Base-by-base conservation (phyloP, 1,284 basidiomycete genomes). In the Athelia psychrophila region DNA sequence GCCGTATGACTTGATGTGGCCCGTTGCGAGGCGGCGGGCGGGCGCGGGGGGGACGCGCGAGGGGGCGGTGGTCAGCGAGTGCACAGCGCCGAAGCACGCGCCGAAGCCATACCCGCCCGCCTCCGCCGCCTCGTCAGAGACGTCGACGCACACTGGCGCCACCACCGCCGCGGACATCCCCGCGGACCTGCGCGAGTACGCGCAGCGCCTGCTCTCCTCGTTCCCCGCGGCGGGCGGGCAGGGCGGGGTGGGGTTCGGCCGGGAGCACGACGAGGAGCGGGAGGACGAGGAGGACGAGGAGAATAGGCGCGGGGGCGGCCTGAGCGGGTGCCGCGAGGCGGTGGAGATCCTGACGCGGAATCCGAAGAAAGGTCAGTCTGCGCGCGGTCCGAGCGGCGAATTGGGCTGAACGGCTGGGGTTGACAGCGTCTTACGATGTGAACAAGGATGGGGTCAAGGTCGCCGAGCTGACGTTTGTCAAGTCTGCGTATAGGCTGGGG, bases 381-480 rank as follows among this genome's bases (percentile, higher is more conserved):
- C 51, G 6, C 38, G 6, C 38, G 38, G 5, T 42, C 16, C 38
- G 38, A 16, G 38, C 20, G 6, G n/a, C 16, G 38, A 6, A n/a
- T 9, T 6, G 20, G 20, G 20, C 20, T 42, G 38, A 42, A 19
- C 47, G 38, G 33, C 16, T 22, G n/a, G n/a, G n/a, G n/a, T n/a
- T n/a, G n/a, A n/a, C 56, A 95, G 93, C 88, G 30, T 94, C 93
- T 0, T 96, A 92, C 69, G 94, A 97, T 69, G 93, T 97, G 54
- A 88, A 86, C 62, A 95, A 96, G 72, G 91, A 95, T 47, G 92
- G 90, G 0, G 80, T 89, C 48, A 83, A 86, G 42, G 92, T 96
- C 49, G 93, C 94, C 1, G 85, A 91, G 24, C 70, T 97, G n/a
- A 95, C 93, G 0, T 89, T 97, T 56, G 83, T 90, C 38, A 97